These are phyloP conservation scores for Clausena lansium DNA, from an alignment of 345 rosid species.

Conservation along the genomic window DNA sequence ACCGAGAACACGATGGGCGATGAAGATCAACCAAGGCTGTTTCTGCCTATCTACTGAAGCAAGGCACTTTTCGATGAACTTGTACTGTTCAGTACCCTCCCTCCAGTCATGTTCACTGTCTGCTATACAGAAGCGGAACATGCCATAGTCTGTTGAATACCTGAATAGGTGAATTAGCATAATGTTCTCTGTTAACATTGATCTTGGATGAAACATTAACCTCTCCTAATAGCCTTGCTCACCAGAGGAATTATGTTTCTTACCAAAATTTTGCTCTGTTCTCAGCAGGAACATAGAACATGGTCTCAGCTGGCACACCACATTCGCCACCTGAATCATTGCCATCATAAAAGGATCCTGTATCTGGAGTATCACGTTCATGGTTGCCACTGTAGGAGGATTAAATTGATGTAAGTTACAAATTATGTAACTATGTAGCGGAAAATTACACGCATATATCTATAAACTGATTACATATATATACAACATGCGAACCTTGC, in stretches of 20 bases:
- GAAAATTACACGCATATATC: not conserved
- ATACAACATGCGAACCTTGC: conserved; percentile 30
- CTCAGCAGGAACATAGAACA: conserved; percentile 66
- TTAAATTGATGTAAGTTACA: not conserved
- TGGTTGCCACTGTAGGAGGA: conserved; percentile 36
- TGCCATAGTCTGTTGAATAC: conserved; percentile 72
- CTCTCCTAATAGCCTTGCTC: too few species aligned
- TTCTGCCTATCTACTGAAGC: conserved; percentile 70
- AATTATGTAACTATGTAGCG: too few species aligned
- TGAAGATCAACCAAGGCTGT: conserved; percentile 85
- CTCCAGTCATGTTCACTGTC: conserved; percentile 88
- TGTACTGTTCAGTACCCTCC: conserved; percentile 66
- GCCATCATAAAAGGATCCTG: conserved; percentile 44
- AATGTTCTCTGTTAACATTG: too few species aligned
- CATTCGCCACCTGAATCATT: conserved; percentile 70
- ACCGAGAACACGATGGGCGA: conserved; percentile 75
- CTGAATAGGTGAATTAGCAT: conserved; percentile 24
- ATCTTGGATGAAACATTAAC: too few species aligned
- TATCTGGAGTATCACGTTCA: conserved; percentile 35
- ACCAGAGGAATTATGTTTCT: too few species aligned
- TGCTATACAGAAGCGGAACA: conserved; percentile 80
- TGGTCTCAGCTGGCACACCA: conserved; percentile 64
- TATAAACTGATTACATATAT: not conserved
- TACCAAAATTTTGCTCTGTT: conserved; percentile 59
- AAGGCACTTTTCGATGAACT: conserved; percentile 64